phyloP scores from a whole-genome alignment of 345 rosid species.

The Eucalyptus cladocalyx region DNA sequence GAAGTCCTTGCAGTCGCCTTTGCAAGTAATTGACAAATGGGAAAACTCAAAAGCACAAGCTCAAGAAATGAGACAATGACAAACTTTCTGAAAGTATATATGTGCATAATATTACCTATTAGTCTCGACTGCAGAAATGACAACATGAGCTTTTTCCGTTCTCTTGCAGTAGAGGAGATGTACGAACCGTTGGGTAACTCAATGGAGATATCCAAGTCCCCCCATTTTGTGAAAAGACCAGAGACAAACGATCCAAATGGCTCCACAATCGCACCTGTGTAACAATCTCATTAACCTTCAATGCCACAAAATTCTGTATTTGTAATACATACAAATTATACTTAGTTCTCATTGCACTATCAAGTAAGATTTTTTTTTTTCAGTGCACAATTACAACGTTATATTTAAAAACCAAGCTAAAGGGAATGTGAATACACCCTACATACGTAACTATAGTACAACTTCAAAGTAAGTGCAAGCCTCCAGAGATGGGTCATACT shows the following conservation, averaged over 20 bases:
- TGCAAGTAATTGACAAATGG: background rate
- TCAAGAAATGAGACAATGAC: background rate
- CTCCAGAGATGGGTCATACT: background rate
- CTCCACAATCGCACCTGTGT: conserved; percentile 60
- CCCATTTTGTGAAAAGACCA: conserved; percentile 55
- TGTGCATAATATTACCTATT: background rate
- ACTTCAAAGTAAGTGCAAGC: background rate
- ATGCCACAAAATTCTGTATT: background rate
- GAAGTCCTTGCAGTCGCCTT: background rate
- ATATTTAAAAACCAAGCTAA: background rate
- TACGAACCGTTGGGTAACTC: background rate
- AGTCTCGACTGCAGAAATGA: background rate
- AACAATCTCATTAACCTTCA: background rate
- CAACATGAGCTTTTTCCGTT: background rate
- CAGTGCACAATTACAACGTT: background rate
- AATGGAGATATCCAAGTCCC: conserved; percentile 71
- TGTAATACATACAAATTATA: background rate
- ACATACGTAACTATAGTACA: background rate
- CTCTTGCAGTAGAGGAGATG: background rate
- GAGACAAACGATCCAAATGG: conserved; percentile 87
- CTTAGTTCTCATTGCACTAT: background rate
- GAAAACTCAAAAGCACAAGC: background rate
- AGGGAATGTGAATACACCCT: background rate
- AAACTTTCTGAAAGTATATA: background rate
- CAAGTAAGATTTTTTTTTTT: background rate